Evolutionary conservation across 2,329 filamentous ascomycete genomes (phyloP).

Genomic region (Aureobasidium sp.): DNA sequence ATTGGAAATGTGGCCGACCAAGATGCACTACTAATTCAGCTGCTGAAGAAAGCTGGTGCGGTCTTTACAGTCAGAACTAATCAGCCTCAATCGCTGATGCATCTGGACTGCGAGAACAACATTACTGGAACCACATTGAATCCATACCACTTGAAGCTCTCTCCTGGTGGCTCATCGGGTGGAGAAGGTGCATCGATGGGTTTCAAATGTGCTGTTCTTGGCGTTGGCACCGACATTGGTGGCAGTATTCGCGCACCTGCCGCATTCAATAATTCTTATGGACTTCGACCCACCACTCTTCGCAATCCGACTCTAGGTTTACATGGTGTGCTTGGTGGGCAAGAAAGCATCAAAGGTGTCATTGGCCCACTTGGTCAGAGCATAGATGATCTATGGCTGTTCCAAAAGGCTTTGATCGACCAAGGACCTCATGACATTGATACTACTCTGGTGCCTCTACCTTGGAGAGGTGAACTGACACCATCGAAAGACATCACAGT

Average conservation of each 20-base stretch:
- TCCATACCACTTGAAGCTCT: conserved; percentile 46
- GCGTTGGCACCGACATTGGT: conserved; percentile 50
- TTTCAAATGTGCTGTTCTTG: conserved; percentile 48
- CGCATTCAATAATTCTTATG: conserved; percentile 42
- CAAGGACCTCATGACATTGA: conserved; percentile 51
- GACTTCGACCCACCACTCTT: conserved; percentile 38
- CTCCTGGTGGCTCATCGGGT: conserved; percentile 48
- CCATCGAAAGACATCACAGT: conserved; percentile 42
- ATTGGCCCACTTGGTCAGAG: conserved; percentile 51
- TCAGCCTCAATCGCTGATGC: conserved; percentile 50
- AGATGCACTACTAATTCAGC: conserved; percentile 44
- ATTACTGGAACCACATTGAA: conserved; percentile 49
- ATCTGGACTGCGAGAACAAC: conserved; percentile 46
- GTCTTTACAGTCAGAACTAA: conserved; percentile 49
- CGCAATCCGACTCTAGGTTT: conserved; percentile 39
- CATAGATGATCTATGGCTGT: conserved; percentile 47
- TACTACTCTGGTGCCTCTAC: conserved; percentile 51
- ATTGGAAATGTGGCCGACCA: conserved; percentile 43
- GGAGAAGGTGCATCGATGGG: conserved; percentile 52
- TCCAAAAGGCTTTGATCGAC: conserved; percentile 46
- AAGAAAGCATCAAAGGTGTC: conserved; percentile 42
- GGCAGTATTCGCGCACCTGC: conserved; percentile 44
- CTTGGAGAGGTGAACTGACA: conserved; percentile 42
- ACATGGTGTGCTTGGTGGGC: conserved; percentile 37
- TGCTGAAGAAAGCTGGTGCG: conserved; percentile 44